Evolutionary conservation across 2,329 filamentous ascomycete species (phyloP).

Genomic region (Alternaria sp.): DNA sequence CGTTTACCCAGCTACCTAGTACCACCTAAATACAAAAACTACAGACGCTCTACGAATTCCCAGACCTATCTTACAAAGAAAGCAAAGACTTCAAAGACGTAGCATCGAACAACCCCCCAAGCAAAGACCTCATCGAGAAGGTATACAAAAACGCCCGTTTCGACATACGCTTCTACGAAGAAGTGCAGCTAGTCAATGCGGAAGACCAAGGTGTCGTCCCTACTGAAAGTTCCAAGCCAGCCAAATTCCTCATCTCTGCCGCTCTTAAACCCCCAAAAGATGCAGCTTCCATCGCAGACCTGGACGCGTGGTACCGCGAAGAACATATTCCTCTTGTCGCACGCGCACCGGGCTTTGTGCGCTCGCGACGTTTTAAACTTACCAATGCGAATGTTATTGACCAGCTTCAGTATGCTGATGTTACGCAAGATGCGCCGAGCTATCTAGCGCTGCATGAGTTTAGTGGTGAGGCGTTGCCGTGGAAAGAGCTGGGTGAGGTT

Average conservation of each 20-base stretch:
- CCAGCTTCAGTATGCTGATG: conserved; percentile 26
- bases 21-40: background rate
- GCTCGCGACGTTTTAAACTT: conserved; percentile 32
- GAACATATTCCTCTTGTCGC: conserved; percentile 29
- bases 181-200: conserved; percentile 9
- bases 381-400: conserved; percentile 31
- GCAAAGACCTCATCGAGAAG: conserved; percentile 26
- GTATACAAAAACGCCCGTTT: conserved; percentile 41
- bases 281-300: conserved; percentile 16
- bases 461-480: conserved; percentile 29
- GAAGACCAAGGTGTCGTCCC: background rate
- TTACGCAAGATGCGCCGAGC: conserved; percentile 16
- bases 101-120: conserved; percentile 34
- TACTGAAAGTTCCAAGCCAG: background rate
- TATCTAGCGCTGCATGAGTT: conserved; percentile 41
- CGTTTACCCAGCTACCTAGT: background rate
- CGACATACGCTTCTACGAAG: conserved; percentile 40
- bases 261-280: conserved; percentile 18
- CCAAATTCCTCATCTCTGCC: conserved; percentile 27
- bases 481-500: conserved; percentile 26
- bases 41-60: conserved; percentile 40
- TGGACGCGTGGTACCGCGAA: conserved; percentile 35
- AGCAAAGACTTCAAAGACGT: conserved; percentile 35
- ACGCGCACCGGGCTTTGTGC: conserved; percentile 27
- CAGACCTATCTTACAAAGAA: conserved; percentile 31